Evolutionary conservation across 1,284 basidiomycete species (phyloP).

Genomic region (Malassezia psittaci): DNA sequence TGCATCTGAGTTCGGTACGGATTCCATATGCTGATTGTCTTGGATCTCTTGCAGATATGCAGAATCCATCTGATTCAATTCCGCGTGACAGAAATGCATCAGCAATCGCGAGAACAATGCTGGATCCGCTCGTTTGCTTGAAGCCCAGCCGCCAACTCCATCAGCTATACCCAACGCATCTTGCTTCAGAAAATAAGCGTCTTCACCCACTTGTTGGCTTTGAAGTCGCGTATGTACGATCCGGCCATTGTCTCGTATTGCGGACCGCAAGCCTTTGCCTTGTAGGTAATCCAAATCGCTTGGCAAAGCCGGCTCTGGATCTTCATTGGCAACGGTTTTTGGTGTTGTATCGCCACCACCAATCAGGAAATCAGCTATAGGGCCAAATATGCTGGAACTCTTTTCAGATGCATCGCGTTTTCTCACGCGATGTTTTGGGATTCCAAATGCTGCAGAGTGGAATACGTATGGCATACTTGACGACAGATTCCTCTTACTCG

Average conservation of each 20-base stretch:
- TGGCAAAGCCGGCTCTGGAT: background rate
- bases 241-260: constrained; percentile 37
- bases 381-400: constrained; percentile 38
- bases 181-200: constrained; percentile 68
- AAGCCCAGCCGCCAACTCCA: constrained; percentile 75
- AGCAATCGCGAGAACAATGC: constrained; percentile 72
- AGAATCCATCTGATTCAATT: constrained; percentile 46
- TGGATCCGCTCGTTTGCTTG: constrained; percentile 53
- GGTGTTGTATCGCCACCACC: constrained; percentile 4
- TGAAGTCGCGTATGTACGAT: constrained; percentile 38
- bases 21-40: constrained; percentile 18
- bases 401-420: constrained; percentile 16
- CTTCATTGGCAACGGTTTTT: background rate
- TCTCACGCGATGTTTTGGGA: constrained; percentile 46
- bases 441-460: constrained; percentile 49
- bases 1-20: constrained; percentile 1
- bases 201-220: constrained; percentile 70
- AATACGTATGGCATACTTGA: constrained; percentile 17
- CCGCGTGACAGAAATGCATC: constrained; percentile 69
- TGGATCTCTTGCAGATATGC: constrained; percentile 18
- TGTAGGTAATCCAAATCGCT: background rate
- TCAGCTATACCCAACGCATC: constrained; percentile 80
- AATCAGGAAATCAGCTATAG: constrained; percentile 33
- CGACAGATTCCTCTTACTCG: no score
- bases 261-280: constrained; percentile 25